Evolutionary conservation across 768 basidiomycete species (phyloP), one percentile per base, ranked within the genome.

Genomic region (Xerocomus spinulosus): DNA sequence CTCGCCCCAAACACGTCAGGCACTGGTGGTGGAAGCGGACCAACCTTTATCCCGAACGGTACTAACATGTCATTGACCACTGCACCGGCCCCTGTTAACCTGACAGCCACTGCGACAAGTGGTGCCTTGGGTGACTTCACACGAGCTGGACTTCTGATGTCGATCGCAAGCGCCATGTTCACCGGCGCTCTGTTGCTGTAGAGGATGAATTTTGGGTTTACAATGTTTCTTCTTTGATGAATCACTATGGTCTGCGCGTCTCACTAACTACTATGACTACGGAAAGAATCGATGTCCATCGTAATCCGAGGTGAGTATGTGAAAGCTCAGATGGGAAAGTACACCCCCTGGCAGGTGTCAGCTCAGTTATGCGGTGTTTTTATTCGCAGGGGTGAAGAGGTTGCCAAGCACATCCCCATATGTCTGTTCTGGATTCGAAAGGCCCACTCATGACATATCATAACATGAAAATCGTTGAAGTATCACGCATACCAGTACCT

Each of bases 1-100:
- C 51, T 64, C 13, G 73, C 75, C 12, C 77, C 74, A 4, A 47
- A 63, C 43, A 55, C 42, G 17, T 57, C 51, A 25, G 71, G 65
- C 26, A 49, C 56, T 29, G 70, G 73, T 48, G 72, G 71, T 3
- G 76, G 74, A 43, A 64, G 64, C 33, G 70, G 73, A 28, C 24
- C 54, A 18, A 72, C 76, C n/a, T 70, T 72, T 63, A 50, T 69
- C 48, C 57, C 53, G 18, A 46, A 53, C 4, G 56, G 56, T 10
- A 54, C 68, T 46, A 61, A 75, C 66, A 50, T 50, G 43, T 42
- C 48, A 34, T 47, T 74, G 39, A 76, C 52, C 1, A 42, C 24
- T 26, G 61, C 64, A 15, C 68, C 70, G 10, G 50, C 63, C 9
- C 70, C 73, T 10, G 73, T 72, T 26, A 70, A 75, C 58, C 60